These are phyloP conservation scores for Yamadazyma epiphylla DNA, from an alignment of 1,139 yeast species.

Conservation along the genomic window DNA sequence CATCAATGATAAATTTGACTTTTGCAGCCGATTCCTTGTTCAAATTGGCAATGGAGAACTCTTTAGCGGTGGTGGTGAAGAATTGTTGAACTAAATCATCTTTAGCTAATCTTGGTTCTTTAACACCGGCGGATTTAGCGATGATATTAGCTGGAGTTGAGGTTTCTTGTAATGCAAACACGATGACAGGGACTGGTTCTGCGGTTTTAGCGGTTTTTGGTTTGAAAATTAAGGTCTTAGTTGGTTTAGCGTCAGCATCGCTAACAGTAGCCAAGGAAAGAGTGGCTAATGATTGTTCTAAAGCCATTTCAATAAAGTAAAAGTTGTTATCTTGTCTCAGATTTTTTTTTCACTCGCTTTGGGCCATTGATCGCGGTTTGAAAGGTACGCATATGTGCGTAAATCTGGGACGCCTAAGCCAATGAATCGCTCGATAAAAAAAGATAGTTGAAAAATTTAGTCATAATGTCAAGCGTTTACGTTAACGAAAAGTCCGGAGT, in stretches of 20 bases:
- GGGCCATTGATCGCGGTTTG: too few relatives aligned
- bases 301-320: conserved; percentile 38
- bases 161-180: conserved; percentile 70
- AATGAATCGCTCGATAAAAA: too few relatives aligned
- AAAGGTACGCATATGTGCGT: conserved; percentile 1
- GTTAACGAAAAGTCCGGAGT: conserved; percentile 71
- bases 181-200: conserved; percentile 76
- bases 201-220: conserved; percentile 88
- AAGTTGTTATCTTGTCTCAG: conserved; percentile 1
- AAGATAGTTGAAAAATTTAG: background rate
- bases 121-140: conserved; percentile 66
- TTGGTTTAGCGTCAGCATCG: conserved; percentile 40
- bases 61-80: conserved; percentile 62
- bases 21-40: conserved; percentile 53
- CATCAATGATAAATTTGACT: conserved; percentile 65
- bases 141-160: conserved; percentile 64
- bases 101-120: conserved; percentile 85
- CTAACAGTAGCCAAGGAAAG: conserved; percentile 48
- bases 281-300: conserved; percentile 57
- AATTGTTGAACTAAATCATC: conserved; percentile 71
- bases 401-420: background rate
- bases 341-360: too few relatives aligned
- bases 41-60: conserved; percentile 62
- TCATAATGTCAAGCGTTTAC: conserved; percentile 39
- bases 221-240: conserved; percentile 81